Base-by-base conservation (phyloP, 495 filamentous ascomycete genomes). In the Copromyces sp. region DNA sequence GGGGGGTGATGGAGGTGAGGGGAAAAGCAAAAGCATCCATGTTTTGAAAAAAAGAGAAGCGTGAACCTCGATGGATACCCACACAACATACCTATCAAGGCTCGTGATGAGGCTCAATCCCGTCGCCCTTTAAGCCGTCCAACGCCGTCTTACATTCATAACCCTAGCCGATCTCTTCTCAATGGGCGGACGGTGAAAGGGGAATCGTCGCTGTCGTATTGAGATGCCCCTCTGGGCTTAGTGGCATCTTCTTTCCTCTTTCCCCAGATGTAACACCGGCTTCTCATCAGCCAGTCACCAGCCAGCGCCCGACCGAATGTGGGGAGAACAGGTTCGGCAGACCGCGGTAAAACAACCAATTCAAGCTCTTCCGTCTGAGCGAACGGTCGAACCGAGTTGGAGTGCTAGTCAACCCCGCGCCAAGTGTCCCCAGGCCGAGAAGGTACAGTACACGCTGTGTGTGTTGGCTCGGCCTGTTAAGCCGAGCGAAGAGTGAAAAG, bases 291-390 rank as follows among this genome's bases (percentile, higher is more conserved):
- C 35, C 39, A 44, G 41, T 40, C 38, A 35, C 40, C 38, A 32
- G 12, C n/a, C 38, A 70, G 41, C 39, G 32, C 20, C 35, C 35
- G 69, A 37, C 39, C 40, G 38, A 41, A 70, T 42, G 37, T 47
- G 39, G 70, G 32, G 44, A 42, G 70, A 65, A 65, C 3, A 35
- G 41, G n/a, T 71, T 74, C 73, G 73, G 73, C 73, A 73, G 70
- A 69, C 68, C 71, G 71, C 71, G 74, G 71, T 41, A 73, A 73
- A 61, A 12, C n/a, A 70, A 59, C 53, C 53, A 61, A 65, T 65
- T 65, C 53, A 68, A 41, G 68, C 44, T 37, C 69, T 69, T 70
- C 68, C 73, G 70, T 69, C 69, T 45, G 53, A 68, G 72, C 73
- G 72, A 68, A 61, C 24, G 53, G 53, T 61, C 53, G 53, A 61